Base-by-base conservation (phyloP, 305 asterid genomes). In the Euphrasia arctica region DNA sequence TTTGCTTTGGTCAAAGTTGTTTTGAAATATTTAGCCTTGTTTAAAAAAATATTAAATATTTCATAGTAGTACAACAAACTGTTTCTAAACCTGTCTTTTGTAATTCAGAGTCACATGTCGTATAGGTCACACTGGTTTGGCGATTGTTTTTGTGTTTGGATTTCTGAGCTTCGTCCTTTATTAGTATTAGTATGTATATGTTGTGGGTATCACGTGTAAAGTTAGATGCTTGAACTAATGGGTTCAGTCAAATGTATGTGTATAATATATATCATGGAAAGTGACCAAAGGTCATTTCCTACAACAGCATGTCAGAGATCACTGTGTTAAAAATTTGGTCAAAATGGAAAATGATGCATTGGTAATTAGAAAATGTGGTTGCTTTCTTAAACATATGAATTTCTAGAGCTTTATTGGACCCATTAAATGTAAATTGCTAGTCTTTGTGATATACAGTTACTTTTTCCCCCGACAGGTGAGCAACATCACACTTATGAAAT, bases 401-500 rank as follows among this genome's bases (percentile, higher is more conserved):
- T 15, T 36, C 22, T 63, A 39, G 63, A 65, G 36, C 42, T 41
- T 29, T 39, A 54, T 22, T 60, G 14, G 12, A 22, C 34, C 28
- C 28, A 48, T 7, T 58, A 66, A 43, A 47, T 54, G 5, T 4
- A 27, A 25, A 51, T 61, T 55, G 29, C 3, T 36, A 12, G 63
- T 36, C 45, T 57, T 68, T 60, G 29, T 52, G 32, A 70, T 50
- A 27, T 54, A 64, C 13, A 9, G 18, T 39, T 76, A 42, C 48
- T 48, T 68, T 63, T 58, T 59, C 43, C 65, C 51, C 47, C 58
- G 68, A 58, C 80, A 83, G 96, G 60, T 60, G 79, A 78, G 77
- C 72, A 47, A 68, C 68, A 68, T 64, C 41, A 66, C 65, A 64
- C 60, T 68, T 69, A 57, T 34, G 83, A 70, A 60, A 66, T 65